phyloP scores from a whole-genome alignment of 495 filamentous ascomycete species.

The Aspergillus wentii region DNA sequence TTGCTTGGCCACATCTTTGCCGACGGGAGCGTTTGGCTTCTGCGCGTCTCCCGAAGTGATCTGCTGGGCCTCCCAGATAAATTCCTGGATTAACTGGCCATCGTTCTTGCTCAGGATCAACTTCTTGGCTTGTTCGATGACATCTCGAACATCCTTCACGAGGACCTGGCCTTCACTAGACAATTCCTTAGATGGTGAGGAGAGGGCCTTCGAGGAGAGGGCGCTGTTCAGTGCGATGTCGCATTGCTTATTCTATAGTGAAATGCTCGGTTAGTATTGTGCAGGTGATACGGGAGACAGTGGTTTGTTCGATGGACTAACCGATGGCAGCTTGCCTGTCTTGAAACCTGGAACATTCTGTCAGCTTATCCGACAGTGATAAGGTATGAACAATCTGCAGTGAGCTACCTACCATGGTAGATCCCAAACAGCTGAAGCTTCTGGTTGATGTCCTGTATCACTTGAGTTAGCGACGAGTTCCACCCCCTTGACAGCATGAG shows the following conservation, averaged over 20 bases:
- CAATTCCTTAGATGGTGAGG: constrained; percentile 69
- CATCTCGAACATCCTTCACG: constrained; percentile 70
- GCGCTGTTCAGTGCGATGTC: constrained; percentile 89
- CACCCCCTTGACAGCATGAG: no score
- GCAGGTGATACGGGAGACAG: no score
- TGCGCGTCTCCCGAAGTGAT: constrained; percentile 55
- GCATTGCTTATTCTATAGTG: constrained; percentile 79
- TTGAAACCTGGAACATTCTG: constrained; percentile 61
- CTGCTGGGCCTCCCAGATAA: constrained; percentile 87
- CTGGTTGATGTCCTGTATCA: constrained; percentile 66
- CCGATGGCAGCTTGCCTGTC: constrained; percentile 85
- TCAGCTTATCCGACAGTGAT: constrained; percentile 10
- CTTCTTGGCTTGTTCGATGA: constrained; percentile 83
- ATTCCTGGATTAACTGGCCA: constrained; percentile 90
- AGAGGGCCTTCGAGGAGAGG: constrained; percentile 59
- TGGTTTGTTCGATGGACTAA: constrained; percentile 51
- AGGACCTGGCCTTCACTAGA: constrained; percentile 76
- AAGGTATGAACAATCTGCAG: not conserved
- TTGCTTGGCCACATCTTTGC: constrained; percentile 70
- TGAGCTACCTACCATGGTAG: constrained; percentile 53
- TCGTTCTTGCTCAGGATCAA: constrained; percentile 94
- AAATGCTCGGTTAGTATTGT: constrained; percentile 7
- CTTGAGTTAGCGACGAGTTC: constrained; percentile 11
- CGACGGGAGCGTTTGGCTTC: constrained; percentile 59
- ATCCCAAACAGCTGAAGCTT: constrained; percentile 97